Evolutionary conservation across 1,284 basidiomycete genomes (phyloP).

Genomic region (Microbotryomycetes sp.): DNA sequence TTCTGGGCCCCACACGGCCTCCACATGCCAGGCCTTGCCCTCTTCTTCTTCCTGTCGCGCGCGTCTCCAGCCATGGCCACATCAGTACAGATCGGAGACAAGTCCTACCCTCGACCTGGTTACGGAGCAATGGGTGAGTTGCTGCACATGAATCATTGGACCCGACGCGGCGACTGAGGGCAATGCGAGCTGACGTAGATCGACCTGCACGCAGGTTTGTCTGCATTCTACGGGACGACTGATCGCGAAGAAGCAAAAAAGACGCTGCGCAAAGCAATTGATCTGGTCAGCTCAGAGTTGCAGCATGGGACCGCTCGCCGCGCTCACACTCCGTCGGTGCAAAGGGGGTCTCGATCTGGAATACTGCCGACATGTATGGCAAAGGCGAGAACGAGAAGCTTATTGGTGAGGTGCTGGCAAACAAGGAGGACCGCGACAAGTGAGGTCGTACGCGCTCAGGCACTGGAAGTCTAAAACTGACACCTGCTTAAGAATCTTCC

Average conservation of each 20-base stretch:
- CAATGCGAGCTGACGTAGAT: not conserved
- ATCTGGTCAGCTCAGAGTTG: slow-evolving; percentile 21
- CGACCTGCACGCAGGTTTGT: not conserved
- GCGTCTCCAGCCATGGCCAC: not conserved
- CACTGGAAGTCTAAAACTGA: not conserved
- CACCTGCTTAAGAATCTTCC: slow-evolving; percentile 10
- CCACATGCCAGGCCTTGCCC: too few species aligned
- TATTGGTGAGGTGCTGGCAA: slow-evolving; percentile 16
- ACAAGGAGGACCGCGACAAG: not conserved
- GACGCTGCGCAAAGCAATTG: slow-evolving; percentile 24
- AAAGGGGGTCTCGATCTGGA: not conserved
- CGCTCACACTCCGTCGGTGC: accelerated
- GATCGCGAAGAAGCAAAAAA: slow-evolving; percentile 18
- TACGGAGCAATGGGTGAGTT: slow-evolving; percentile 16
- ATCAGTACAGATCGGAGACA: not conserved
- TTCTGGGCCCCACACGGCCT: too few species aligned
- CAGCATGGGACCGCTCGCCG: too few species aligned
- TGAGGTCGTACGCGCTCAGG: not conserved
- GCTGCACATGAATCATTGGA: not conserved
- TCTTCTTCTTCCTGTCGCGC: not conserved
- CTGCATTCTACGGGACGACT: slow-evolving; percentile 20
- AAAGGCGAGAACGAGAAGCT: slow-evolving; percentile 25
- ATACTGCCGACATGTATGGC: slow-evolving; percentile 9
- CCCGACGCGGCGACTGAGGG: not conserved
- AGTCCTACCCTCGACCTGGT: slow-evolving; percentile 5